Conservation (phyloP, 1,284 basidiomycete species). For the Puccinia brachypodii region DNA sequence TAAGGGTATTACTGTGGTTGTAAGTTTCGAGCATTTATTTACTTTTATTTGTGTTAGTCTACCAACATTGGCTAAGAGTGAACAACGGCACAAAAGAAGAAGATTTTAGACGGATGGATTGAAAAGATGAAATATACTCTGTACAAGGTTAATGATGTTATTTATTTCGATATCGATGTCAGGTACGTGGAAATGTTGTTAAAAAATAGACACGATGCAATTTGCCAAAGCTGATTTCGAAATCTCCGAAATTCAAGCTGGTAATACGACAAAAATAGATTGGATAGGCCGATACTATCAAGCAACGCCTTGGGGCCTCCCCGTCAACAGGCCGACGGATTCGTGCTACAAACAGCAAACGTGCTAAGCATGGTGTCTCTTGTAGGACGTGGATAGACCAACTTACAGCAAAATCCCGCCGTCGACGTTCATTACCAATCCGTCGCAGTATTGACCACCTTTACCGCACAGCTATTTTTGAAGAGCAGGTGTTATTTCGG, state of each 20-base stretch:
- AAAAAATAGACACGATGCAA: no score
- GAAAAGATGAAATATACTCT: no score
- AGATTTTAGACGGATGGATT: no score
- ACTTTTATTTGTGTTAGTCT: no score
- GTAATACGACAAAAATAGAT: background rate
- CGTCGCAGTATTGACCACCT: slow-evolving; percentile 47
- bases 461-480: slow-evolving; percentile 44
- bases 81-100: no score
- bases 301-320: background rate
- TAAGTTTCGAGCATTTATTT: no score
- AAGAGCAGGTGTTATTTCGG: background rate
- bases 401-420: slow-evolving; percentile 46
- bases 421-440: slow-evolving; percentile 45
- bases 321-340: slow-evolving; percentile 23
- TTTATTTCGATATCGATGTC: no score
- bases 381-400: background rate
- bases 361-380: background rate
- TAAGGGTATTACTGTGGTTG: no score
- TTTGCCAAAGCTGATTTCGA: no score
- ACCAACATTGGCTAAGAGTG: no score
- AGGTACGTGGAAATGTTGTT: no score
- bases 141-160: no score
- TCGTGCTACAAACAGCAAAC: background rate
- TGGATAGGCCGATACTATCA: background rate
- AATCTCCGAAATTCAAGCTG: background rate